A percentile compares a stretch with the other conserved stretches of the same genome.
Conservation (phyloP, 768 basidiomycete species). For the Tephrocybe sp. region DNA sequence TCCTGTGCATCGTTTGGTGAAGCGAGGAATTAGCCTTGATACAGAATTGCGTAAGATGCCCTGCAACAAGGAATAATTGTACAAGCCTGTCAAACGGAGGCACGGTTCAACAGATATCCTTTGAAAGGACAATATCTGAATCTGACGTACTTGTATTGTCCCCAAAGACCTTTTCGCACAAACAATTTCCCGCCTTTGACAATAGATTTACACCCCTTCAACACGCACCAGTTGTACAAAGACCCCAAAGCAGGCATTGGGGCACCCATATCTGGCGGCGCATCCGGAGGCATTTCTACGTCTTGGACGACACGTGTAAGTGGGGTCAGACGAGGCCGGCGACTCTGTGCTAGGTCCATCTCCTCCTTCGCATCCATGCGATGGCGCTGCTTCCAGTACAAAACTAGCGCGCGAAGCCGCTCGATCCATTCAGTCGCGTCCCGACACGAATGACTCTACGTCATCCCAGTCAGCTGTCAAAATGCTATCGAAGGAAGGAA, state of each 20-base stretch:
- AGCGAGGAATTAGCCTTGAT: slow-evolving; percentile 57
- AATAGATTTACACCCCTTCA: slow-evolving; percentile 77
- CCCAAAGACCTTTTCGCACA: slow-evolving; percentile 64
- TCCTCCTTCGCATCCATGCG: slow-evolving; percentile 73
- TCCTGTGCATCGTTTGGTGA: slow-evolving; percentile 51
- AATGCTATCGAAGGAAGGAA: neutral
- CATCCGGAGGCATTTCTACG: slow-evolving; percentile 45
- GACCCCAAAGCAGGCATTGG: slow-evolving; percentile 56
- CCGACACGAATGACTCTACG: slow-evolving; percentile 65
- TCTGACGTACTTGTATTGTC: slow-evolving; percentile 71
- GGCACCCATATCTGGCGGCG: slow-evolving; percentile 49
- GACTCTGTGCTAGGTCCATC: slow-evolving; percentile 72
- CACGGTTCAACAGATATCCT: neutral
- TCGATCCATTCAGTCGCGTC: slow-evolving; percentile 86
- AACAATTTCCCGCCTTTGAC: slow-evolving; percentile 72
- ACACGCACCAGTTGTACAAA: slow-evolving; percentile 85
- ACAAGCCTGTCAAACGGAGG: slow-evolving; percentile 43
- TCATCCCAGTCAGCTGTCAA: too few relatives aligned
- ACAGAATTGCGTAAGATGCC: slow-evolving; percentile 70
- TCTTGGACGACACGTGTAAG: slow-evolving; percentile 39
- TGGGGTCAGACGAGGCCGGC: slow-evolving; percentile 60
- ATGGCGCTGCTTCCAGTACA: slow-evolving; percentile 81
- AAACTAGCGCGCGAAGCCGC: slow-evolving; percentile 61
- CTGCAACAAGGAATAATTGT: slow-evolving; percentile 72
- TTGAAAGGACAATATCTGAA: neutral